Evolutionary conservation across 768 basidiomycete genomes (phyloP).

Genomic region (Rhizopogon vesiculosus): DNA sequence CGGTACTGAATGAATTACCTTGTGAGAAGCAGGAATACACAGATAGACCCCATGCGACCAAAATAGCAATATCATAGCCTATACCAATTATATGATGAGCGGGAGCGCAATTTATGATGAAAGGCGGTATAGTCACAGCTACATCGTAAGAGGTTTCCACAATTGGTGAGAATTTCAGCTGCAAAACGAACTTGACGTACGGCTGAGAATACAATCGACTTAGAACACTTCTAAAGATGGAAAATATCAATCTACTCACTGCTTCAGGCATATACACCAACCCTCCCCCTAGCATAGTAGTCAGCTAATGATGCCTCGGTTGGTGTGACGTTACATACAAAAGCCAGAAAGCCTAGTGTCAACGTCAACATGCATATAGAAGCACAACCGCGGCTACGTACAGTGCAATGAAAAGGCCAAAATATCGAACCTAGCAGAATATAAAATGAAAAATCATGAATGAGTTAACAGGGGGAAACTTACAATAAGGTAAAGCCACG

Average conservation of each 20-base stretch:
- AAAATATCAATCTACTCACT: background rate
- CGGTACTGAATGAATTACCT: background rate
- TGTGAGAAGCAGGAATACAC: background rate
- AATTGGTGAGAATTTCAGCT: background rate
- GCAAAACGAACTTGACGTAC: background rate
- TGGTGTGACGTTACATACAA: background rate
- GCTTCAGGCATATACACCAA: background rate
- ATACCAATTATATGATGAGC: background rate
- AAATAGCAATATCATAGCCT: background rate
- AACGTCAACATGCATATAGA: no score
- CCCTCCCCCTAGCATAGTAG: background rate
- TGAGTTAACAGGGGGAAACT: no score
- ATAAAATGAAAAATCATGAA: no score
- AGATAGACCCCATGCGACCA: background rate
- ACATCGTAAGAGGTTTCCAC: background rate
- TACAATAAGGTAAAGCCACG: no score
- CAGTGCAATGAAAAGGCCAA: no score
- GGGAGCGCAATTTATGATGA: no score
- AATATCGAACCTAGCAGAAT: no score
- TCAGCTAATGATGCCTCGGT: background rate
- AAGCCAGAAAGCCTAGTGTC: background rate
- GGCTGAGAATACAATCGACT: background rate
- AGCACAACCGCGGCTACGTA: no score
- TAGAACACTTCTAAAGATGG: background rate
- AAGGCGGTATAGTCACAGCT: background rate